Conservation (phyloP, 257 asterid genomes). For the Avicennia marina region DNA sequence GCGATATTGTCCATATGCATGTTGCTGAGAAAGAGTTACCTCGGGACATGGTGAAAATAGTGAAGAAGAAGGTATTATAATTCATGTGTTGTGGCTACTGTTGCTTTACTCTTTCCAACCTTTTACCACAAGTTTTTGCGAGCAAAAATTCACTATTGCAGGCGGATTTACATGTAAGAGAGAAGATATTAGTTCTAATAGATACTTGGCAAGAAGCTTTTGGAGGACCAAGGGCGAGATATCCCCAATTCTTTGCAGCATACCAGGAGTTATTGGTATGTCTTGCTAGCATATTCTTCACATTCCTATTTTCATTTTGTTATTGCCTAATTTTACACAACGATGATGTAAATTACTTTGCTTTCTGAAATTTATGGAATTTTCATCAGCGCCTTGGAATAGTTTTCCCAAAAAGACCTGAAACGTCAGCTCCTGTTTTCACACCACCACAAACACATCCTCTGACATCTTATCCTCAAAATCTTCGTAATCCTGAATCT, state of each 20-base stretch:
- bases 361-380: slow-evolving; percentile 2
- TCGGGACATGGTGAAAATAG: slow-evolving; percentile 53
- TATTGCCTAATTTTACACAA: neutral
- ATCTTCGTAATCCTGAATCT: slow-evolving; percentile 49
- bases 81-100: neutral
- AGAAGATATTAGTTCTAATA: slow-evolving; percentile 64
- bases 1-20: slow-evolving; percentile 48
- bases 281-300: neutral
- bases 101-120: neutral
- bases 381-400: slow-evolving; percentile 67
- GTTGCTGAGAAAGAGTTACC: slow-evolving; percentile 53
- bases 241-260: slow-evolving; percentile 69
- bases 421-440: slow-evolving; percentile 59
- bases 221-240: slow-evolving; percentile 81
- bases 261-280: slow-evolving; percentile 76
- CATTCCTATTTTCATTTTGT: neutral
- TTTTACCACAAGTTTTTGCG: neutral
- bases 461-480: slow-evolving; percentile 52
- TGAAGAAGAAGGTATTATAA: slow-evolving; percentile 52
- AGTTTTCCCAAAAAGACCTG: slow-evolving; percentile 71
- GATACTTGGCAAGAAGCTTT: slow-evolving; percentile 94
- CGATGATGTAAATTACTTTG: slow-evolving; percentile 10
- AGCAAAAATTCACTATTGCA: slow-evolving; percentile 28
- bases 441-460: slow-evolving; percentile 78
- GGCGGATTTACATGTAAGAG: slow-evolving; percentile 81